Percentiles rank a stretch among this genome's conserved stretches.
Conservation (phyloP, 1,139 yeast genomes). For the Kurtzmaniella quercitrusa region DNA sequence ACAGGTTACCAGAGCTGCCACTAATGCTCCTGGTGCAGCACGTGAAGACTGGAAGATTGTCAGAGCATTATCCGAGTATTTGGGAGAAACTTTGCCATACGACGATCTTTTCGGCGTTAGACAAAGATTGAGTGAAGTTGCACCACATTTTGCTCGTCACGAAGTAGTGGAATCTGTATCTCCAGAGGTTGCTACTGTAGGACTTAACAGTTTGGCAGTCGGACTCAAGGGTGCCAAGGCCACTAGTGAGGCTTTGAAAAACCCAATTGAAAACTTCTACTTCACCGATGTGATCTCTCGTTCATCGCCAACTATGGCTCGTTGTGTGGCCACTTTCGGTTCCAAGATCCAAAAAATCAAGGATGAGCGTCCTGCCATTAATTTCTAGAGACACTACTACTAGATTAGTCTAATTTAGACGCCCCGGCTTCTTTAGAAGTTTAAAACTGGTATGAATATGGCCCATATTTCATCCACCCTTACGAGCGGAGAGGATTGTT, state of each 20-base stretch:
- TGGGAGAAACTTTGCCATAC: constrained; percentile 69
- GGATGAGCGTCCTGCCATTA: constrained; percentile 46
- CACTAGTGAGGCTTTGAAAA: constrained; percentile 49
- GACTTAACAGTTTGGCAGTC: constrained; percentile 45
- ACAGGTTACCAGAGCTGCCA: constrained; percentile 82
- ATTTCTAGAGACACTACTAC: constrained; percentile 17
- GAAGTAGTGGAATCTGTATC: constrained; percentile 73
- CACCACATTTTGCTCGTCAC: constrained; percentile 77
- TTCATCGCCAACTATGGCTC: constrained; percentile 89
- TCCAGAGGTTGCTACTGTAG: constrained; percentile 52
- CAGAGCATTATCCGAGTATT: constrained; percentile 78
- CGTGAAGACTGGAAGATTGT: constrained; percentile 92
- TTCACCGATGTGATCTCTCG: constrained; percentile 86
- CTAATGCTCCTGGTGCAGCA: constrained; percentile 87
- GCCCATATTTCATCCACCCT: background rate
- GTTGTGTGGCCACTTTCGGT: constrained; percentile 67
- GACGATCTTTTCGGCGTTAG: constrained; percentile 71
- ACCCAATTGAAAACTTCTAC: constrained; percentile 79
- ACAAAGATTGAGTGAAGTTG: constrained; percentile 67
- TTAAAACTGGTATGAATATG: background rate
- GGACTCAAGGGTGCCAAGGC: constrained; percentile 30
- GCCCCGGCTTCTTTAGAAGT: background rate
- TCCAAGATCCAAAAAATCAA: constrained; percentile 56
- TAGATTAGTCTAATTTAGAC: background rate
- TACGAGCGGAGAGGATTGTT: constrained; percentile 1